A percentile compares a stretch with the other conserved stretches of the same genome.
phyloP scores from a whole-genome alignment of 176 grass and related monocot genomes.

The Aegilops longissima region DNA sequence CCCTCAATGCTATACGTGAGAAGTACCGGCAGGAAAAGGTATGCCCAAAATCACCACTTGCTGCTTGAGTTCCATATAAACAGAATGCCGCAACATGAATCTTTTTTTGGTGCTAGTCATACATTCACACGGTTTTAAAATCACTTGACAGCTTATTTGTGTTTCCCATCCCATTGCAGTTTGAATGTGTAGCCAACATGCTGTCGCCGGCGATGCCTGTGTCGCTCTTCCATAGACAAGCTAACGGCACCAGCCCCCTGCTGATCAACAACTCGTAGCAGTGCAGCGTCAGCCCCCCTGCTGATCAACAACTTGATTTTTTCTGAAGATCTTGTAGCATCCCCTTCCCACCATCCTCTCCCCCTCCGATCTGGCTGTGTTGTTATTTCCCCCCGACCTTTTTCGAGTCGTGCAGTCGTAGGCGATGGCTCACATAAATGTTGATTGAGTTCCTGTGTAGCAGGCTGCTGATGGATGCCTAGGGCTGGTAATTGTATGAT shows the following conservation, averaged over 20 bases:
- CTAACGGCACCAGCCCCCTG: background rate
- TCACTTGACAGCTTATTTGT: background rate
- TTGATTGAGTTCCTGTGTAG: slow-evolving; percentile 9
- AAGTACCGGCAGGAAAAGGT: slow-evolving; percentile 90
- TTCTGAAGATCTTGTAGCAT: background rate
- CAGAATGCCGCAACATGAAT: background rate
- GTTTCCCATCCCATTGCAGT: slow-evolving; percentile 36
- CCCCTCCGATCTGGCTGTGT: background rate
- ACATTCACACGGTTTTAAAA: background rate
- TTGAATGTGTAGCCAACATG: slow-evolving; percentile 53
- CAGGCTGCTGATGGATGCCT: slow-evolving; percentile 11
- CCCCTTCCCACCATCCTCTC: background rate
- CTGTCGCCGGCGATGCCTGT: slow-evolving; percentile 31
- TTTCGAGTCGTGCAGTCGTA: slow-evolving; percentile 32
- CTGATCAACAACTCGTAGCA: slow-evolving; percentile 26
- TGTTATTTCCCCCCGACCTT: slow-evolving; percentile 18
- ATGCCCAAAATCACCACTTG: background rate
- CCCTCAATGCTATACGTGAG: slow-evolving; percentile 65
- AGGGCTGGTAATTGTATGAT: slow-evolving; percentile 24
- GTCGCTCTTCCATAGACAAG: slow-evolving; percentile 47
- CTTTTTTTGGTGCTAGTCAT: background rate
- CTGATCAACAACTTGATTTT: background rate
- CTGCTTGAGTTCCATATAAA: background rate
- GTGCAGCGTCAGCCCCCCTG: background rate
- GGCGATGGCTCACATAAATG: slow-evolving; percentile 18